Percentiles rank a stretch among this genome's conserved stretches.
Evolutionary conservation across 2,329 filamentous ascomycete species (phyloP).

Genomic region (Helotiales sp.): DNA sequence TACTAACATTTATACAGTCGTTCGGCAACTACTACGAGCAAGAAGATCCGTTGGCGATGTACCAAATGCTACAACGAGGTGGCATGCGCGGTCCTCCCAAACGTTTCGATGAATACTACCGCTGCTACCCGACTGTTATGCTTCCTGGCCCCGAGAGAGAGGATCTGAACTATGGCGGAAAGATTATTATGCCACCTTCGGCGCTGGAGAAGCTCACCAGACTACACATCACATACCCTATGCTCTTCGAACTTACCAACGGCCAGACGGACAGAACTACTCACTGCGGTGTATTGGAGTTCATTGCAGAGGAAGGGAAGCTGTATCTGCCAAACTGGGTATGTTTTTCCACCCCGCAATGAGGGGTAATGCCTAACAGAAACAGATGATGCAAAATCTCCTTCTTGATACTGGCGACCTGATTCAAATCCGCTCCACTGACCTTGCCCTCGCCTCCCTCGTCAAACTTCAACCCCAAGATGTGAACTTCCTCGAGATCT

Average conservation of each 20-base stretch:
- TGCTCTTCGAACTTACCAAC: conserved; percentile 96
- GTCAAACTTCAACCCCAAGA: conserved; percentile 98
- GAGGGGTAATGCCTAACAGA: conserved; percentile 15
- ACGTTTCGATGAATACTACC: conserved; percentile 98
- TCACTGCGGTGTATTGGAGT: conserved; percentile 94
- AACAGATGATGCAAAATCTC: conserved; percentile 90
- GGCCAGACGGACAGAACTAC: conserved; percentile 79
- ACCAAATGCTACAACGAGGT: conserved; percentile 39
- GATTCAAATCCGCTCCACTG: conserved; percentile 92
- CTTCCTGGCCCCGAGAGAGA: conserved; percentile 86
- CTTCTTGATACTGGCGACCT: conserved; percentile 90
- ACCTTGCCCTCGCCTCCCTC: conserved; percentile 85
- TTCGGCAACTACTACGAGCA: conserved; percentile 38
- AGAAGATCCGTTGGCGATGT: conserved; percentile 41
- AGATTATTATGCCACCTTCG: conserved; percentile 95
- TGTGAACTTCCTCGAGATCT: conserved; percentile 92
- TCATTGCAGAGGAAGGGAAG: conserved; percentile 95
- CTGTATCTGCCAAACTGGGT: conserved; percentile 97
- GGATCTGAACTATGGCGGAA: conserved; percentile 93
- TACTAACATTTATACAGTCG: conserved; percentile 34
- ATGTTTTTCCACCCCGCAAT: conserved; percentile 39
- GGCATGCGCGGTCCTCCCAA: conserved; percentile 53
- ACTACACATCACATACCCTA: conserved; percentile 94
- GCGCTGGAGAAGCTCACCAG: conserved; percentile 96
- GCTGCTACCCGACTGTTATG: conserved; percentile 96